Percentiles rank a stretch among this genome's conserved stretches.
Conservation (phyloP, 768 basidiomycete species). For the Calocybe indica region DNA sequence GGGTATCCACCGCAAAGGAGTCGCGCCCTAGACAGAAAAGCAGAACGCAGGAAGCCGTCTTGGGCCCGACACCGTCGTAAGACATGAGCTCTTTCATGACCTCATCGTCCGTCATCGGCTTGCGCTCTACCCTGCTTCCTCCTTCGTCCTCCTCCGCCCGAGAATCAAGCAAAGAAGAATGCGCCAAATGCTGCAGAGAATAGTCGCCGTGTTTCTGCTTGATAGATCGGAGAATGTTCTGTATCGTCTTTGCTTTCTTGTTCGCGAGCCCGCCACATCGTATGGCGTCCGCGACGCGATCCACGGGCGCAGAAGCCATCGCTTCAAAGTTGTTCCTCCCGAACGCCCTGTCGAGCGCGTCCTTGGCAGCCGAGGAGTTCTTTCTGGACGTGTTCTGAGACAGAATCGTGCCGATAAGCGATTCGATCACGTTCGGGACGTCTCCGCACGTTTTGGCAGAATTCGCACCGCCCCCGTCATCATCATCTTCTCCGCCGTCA, state of each 20-base stretch:
- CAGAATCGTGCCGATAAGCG: slow-evolving; percentile 52
- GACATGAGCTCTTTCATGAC: slow-evolving; percentile 54
- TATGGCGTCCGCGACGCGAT: slow-evolving; percentile 42
- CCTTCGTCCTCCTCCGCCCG: slow-evolving; percentile 15
- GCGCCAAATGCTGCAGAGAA: slow-evolving; percentile 48
- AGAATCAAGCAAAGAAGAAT: too few relatives aligned
- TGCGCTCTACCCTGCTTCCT: not conserved
- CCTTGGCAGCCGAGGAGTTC: slow-evolving; percentile 48
- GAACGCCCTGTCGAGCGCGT: slow-evolving; percentile 38
- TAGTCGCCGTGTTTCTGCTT: slow-evolving; percentile 42
- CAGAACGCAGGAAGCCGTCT: slow-evolving; percentile 58
- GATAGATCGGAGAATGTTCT: slow-evolving; percentile 37
- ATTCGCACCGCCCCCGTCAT: slow-evolving; percentile 13
- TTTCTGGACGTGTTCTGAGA: slow-evolving; percentile 52
- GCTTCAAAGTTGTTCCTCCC: slow-evolving; percentile 44
- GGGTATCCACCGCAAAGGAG: slow-evolving; percentile 61
- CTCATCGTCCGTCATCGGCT: slow-evolving; percentile 34
- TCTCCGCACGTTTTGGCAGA: slow-evolving; percentile 40
- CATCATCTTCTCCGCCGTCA: too few relatives aligned
- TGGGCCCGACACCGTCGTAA: slow-evolving; percentile 54
- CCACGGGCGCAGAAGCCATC: slow-evolving; percentile 37
- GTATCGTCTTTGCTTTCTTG: slow-evolving; percentile 52
- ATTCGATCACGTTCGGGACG: slow-evolving; percentile 49
- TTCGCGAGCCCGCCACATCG: slow-evolving; percentile 52
- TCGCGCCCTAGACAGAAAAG: slow-evolving; percentile 56